phyloP scores from a whole-genome alignment of 768 basidiomycete genomes.

The Jaapia argillacea region DNA sequence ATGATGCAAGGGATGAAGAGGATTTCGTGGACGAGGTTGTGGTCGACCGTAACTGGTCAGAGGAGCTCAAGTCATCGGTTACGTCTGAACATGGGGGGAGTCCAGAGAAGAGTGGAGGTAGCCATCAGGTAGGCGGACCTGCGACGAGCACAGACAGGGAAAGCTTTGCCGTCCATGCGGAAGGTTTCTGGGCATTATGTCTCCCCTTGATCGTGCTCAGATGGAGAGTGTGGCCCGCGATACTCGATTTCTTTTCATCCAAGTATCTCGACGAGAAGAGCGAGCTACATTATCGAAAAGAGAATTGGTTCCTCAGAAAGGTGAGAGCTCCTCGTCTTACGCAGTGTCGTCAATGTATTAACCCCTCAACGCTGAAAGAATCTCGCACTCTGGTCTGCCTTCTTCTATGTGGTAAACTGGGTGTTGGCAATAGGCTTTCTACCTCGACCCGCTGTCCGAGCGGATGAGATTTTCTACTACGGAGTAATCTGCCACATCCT shows the following conservation, averaged over 20 bases:
- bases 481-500: constrained; percentile 25
- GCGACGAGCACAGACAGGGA: constrained; percentile 9
- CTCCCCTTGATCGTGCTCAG: constrained; percentile 25
- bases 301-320: constrained; percentile 68
- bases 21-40: constrained; percentile 47
- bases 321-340: constrained; percentile 13
- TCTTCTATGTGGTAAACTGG: constrained; percentile 66
- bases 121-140: constrained; percentile 9
- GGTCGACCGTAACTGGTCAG: constrained; percentile 51
- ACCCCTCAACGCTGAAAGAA: constrained; percentile 22
- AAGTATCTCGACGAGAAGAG: constrained; percentile 48
- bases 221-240: constrained; percentile 38
- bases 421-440: constrained; percentile 46
- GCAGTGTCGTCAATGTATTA: background rate
- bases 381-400: constrained; percentile 50
- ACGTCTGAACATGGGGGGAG: constrained; percentile 37
- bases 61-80: constrained; percentile 35
- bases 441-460: constrained; percentile 28
- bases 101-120: constrained; percentile 28
- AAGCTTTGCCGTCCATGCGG: constrained; percentile 11
- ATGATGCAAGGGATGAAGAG: constrained; percentile 19
- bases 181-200: constrained; percentile 17
- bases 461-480: constrained; percentile 57
- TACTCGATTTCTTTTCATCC: constrained; percentile 40
- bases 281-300: constrained; percentile 42